phyloP scores from a whole-genome alignment of 805 yeast genomes.

The Nakazawaea populi region DNA sequence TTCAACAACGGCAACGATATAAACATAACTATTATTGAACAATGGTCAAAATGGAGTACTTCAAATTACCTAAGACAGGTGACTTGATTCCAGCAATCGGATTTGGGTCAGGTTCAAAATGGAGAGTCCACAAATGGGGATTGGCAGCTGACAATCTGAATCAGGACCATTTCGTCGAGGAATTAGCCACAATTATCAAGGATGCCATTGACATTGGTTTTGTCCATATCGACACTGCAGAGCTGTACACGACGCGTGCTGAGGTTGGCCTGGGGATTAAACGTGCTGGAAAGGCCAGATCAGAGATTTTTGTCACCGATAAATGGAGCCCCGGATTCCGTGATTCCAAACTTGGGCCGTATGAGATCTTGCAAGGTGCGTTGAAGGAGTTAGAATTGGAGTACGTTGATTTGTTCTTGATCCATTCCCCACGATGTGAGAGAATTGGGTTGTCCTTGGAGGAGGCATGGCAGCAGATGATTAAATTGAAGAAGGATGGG shows the following conservation, averaged over 20 bases:
- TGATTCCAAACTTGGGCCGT: constrained; percentile 32
- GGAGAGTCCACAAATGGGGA: constrained; percentile 30
- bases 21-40: no score
- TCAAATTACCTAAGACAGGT: constrained; percentile 21
- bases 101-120: constrained; percentile 58
- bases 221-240: constrained; percentile 64
- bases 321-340: constrained; percentile 42
- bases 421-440: constrained; percentile 52
- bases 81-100: constrained; percentile 38
- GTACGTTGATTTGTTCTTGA: constrained; percentile 55
- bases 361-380: constrained; percentile 39
- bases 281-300: constrained; percentile 37
- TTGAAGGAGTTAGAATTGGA: constrained; percentile 42
- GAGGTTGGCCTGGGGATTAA: constrained; percentile 55
- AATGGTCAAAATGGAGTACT: constrained; percentile 6
- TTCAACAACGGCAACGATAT: no score
- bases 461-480: constrained; percentile 45
- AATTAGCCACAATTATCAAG: constrained; percentile 38
- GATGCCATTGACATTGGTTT: constrained; percentile 47
- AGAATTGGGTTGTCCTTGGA: constrained; percentile 39
- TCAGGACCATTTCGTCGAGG: constrained; percentile 22
- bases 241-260: constrained; percentile 53
- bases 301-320: constrained; percentile 51
- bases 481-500: constrained; percentile 36
- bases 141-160: constrained; percentile 15